Percentiles rank a stretch among this genome's conserved stretches.
These are phyloP conservation scores for Stagonosporopsis rhizophila DNA, from an alignment of 2,329 filamentous ascomycete genomes.

Conservation along the genomic window DNA sequence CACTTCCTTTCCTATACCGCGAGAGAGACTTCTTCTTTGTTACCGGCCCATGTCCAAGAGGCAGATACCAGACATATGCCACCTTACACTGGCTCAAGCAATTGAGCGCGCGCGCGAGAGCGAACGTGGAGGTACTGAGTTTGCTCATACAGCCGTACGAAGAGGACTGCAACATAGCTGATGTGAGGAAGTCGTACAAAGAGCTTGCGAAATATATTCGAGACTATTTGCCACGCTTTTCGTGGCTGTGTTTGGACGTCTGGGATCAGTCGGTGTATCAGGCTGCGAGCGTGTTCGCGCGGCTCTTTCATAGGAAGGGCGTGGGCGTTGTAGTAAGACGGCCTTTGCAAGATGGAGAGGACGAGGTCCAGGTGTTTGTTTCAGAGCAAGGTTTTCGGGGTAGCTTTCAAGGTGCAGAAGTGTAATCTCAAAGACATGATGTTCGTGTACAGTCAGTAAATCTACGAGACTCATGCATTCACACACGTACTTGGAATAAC, in stretches of 20 bases:
- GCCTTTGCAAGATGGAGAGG: background rate
- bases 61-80: slow-evolving; percentile 45
- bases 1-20: slow-evolving; percentile 36
- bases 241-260: slow-evolving; percentile 26
- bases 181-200: slow-evolving; percentile 24
- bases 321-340: background rate
- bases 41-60: slow-evolving; percentile 40
- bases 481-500: too few relatives aligned
- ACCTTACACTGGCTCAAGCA: slow-evolving; percentile 34
- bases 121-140: slow-evolving; percentile 29
- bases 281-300: background rate
- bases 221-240: slow-evolving; percentile 22
- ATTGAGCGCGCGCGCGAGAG: slow-evolving; percentile 23
- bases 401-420: background rate
- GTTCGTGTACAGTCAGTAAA: background rate
- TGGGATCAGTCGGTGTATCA: slow-evolving; percentile 13
- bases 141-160: slow-evolving; percentile 39
- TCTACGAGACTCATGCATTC: background rate
- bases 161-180: slow-evolving; percentile 33
- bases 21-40: slow-evolving; percentile 37
- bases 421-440: background rate
- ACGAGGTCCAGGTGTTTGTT: background rate
- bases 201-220: slow-evolving; percentile 28
- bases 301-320: background rate
- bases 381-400: background rate